phyloP scores from a whole-genome alignment of 495 filamentous ascomycete genomes.

The Lasiosphaeria ovina region DNA sequence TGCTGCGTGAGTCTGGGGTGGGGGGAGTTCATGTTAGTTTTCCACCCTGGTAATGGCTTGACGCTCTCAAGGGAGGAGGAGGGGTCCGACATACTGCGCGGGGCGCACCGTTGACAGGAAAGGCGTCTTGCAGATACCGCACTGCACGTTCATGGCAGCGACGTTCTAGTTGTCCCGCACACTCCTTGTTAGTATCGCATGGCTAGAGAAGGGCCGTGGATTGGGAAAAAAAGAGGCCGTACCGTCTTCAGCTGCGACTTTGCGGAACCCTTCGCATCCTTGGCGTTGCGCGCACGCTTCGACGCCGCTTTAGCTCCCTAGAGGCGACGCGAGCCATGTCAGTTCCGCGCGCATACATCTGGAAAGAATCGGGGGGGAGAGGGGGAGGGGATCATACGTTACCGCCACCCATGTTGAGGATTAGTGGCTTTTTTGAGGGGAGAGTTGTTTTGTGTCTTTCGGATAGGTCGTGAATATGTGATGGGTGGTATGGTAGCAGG shows the following conservation, averaged over 20 bases:
- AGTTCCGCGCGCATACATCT: background rate
- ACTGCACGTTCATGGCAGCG: conserved; percentile 56
- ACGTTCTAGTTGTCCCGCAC: conserved; percentile 39
- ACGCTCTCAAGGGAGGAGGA: background rate
- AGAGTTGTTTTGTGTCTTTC: background rate
- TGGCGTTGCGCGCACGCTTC: conserved; percentile 56
- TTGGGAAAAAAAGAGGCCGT: conserved; percentile 19
- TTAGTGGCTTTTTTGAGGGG: conserved; percentile 10
- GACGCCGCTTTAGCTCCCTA: conserved; percentile 58
- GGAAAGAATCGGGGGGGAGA: background rate
- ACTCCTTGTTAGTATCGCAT: background rate
- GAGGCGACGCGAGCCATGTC: background rate
- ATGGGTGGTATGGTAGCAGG: background rate
- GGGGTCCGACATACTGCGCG: conserved; percentile 42
- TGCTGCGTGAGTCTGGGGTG: conserved; percentile 48
- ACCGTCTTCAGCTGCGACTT: conserved; percentile 58
- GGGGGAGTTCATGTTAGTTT: conserved; percentile 4
- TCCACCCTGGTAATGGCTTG: background rate
- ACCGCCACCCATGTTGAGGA: conserved; percentile 46
- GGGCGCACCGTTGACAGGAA: conserved; percentile 57
- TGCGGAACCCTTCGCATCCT: conserved; percentile 40
- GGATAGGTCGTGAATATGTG: background rate
- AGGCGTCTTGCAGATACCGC: conserved; percentile 54
- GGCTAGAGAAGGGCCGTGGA: background rate
- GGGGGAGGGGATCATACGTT: conserved; percentile 45